Evolutionary conservation across 352 stramenopile species (phyloP), one percentile per base, ranked within the genome.

Genomic region (Elongisporangium senticosum): DNA sequence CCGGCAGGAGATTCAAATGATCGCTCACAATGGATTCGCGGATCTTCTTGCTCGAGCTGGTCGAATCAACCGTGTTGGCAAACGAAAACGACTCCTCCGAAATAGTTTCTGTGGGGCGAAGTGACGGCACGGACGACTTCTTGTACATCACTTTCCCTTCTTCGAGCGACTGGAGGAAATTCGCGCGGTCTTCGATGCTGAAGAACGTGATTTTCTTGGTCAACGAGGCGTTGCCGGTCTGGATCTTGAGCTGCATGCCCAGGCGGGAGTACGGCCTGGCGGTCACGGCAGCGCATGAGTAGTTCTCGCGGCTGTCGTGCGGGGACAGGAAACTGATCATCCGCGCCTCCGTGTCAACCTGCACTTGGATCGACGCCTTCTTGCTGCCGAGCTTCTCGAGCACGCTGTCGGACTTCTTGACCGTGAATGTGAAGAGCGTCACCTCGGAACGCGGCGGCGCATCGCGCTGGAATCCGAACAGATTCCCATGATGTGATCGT

Each of bases 181-280:
- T 90, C 26, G 76, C 65, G 22, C 86, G 86, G 63, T 93, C 83
- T 56, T 95, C 86, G 0, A 69, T 86, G 64, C 80, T 90, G 57
- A 89, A 79, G 47, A 95, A 93, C 10, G 77, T 90, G 61, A 95
- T 89, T 58, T 93, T 93, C 62, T 90, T 89, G 65, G 72, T 95
- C 33, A 93, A 63, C 33, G 79, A 77, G n/a, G 77, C 77, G 28
- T 77, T 81, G 28, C 71, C 71, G 4, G 79, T 91, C 67, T 93
- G 83, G 59, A 95, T 95, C 67, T 90, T 91, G 58, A 95, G 75
- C 61, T 95, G 85, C 73, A 95, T 88, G 23, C 79, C 81, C 6
- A 92, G 64, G 0, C 83, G 67, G 6, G 80, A 87, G 65, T 92
- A 77, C n/a, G 83, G 77, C 23, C 83, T 83, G 55, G 85, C 85